A percentile compares a stretch with the other conserved stretches of the same genome.
phyloP scores from a whole-genome alignment of 305 asterid genomes.

The Fraxinus nigra region DNA sequence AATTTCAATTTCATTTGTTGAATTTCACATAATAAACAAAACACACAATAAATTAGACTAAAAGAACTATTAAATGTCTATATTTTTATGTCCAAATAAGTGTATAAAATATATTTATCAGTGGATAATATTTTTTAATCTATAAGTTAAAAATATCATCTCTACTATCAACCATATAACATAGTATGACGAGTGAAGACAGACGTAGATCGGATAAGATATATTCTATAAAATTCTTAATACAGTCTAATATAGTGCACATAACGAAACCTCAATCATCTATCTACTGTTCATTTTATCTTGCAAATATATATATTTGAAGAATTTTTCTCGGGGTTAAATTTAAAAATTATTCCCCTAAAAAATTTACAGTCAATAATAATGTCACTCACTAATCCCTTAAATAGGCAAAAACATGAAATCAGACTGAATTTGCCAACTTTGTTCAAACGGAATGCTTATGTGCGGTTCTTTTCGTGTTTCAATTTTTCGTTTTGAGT shows the following conservation, averaged over 20 bases:
- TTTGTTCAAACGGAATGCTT: neutral
- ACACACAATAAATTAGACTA: neutral
- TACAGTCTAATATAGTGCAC: neutral
- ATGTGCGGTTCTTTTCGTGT: too few relatives aligned
- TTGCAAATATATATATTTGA: neutral
- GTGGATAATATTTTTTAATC: neutral
- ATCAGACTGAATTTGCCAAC: neutral
- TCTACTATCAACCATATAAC: neutral
- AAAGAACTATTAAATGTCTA: too few relatives aligned
- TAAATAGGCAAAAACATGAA: neutral
- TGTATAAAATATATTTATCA: too few relatives aligned
- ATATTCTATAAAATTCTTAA: neutral
- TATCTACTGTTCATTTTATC: neutral
- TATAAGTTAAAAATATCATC: neutral
- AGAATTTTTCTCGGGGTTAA: neutral
- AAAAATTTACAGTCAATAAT: neutral
- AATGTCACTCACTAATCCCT: neutral
- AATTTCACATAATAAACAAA: too few relatives aligned
- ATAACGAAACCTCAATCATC: neutral
- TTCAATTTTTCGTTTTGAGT: too few relatives aligned
- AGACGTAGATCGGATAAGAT: neutral
- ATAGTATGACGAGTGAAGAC: neutral
- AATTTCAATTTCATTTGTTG: neutral
- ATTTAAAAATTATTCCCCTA: neutral
- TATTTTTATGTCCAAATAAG: neutral